A percentile compares a stretch with the other conserved stretches of the same genome.
Conservation (phyloP, 768 basidiomycete genomes). For the Leccinum broughii region DNA sequence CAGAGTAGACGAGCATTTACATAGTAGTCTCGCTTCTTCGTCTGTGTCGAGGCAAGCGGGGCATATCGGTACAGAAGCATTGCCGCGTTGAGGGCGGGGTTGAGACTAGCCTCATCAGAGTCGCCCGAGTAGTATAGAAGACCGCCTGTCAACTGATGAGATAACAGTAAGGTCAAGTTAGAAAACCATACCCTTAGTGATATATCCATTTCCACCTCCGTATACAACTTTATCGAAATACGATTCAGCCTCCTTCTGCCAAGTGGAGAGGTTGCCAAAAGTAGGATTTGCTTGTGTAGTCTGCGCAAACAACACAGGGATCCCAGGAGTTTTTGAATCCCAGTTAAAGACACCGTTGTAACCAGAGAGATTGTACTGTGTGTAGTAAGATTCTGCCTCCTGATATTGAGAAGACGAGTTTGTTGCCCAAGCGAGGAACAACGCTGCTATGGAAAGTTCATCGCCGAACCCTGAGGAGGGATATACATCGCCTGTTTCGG, state of each 20-base stretch:
- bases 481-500: slow-evolving; percentile 63
- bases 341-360: slow-evolving; percentile 77
- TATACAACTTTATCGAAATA: slow-evolving; percentile 77
- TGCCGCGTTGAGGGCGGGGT: slow-evolving; percentile 85
- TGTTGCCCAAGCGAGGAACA: slow-evolving; percentile 73
- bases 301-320: slow-evolving; percentile 76
- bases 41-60: slow-evolving; percentile 61
- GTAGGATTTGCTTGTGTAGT: slow-evolving; percentile 57
- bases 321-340: slow-evolving; percentile 80
- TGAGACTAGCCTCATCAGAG: slow-evolving; percentile 76
- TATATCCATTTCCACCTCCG: slow-evolving; percentile 49
- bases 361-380: slow-evolving; percentile 52
- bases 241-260: slow-evolving; percentile 68
- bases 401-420: slow-evolving; percentile 59
- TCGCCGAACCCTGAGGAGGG: slow-evolving; percentile 71
- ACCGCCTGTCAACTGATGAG: slow-evolving; percentile 52
- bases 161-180: neutral
- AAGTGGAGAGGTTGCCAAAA: slow-evolving; percentile 60
- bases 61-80: slow-evolving; percentile 82
- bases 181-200: slow-evolving; percentile 57
- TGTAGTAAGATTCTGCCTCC: slow-evolving; percentile 64
- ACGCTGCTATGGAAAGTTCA: slow-evolving; percentile 72
- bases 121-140: slow-evolving; percentile 82
- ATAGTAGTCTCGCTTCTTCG: slow-evolving; percentile 59
- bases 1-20: slow-evolving; percentile 39